Evolutionary conservation across 148 eudicot genomes (phyloP).

Genomic region (Rhododendron ovatum): DNA sequence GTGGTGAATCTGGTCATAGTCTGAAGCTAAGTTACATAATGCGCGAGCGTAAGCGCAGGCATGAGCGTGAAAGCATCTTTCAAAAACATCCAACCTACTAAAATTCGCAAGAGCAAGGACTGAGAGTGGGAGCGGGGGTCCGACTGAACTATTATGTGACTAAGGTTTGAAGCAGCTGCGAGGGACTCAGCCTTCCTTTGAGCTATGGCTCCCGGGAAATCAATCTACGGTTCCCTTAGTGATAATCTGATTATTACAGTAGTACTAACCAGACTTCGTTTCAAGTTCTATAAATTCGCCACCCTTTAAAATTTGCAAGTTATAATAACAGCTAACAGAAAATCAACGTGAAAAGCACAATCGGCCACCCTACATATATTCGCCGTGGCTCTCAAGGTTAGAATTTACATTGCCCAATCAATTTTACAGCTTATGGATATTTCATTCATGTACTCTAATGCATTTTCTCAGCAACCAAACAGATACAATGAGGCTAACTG

Average conservation of each 20-base stretch:
- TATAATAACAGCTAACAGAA: not conserved
- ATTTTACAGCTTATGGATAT: not conserved
- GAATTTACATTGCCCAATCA: not conserved
- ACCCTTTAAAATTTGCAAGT: not conserved
- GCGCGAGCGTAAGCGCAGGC: too few species aligned
- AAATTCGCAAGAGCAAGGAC: not conserved
- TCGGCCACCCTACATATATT: not conserved
- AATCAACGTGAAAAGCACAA: not conserved
- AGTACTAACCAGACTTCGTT: not conserved
- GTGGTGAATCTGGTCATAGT: not conserved
- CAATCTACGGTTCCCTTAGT: not conserved
- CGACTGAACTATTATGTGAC: not conserved
- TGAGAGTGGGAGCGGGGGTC: not conserved
- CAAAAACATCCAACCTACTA: too few species aligned
- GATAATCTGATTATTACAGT: not conserved
- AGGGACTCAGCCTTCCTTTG: not conserved
- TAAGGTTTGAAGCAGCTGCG: not conserved
- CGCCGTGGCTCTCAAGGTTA: not conserved
- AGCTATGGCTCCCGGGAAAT: not conserved
- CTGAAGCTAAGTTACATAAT: not conserved
- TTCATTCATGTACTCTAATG: not conserved
- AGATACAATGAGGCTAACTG: not conserved
- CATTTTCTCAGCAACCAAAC: not conserved
- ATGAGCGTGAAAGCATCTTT: not conserved
- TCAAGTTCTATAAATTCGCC: not conserved